Conservation (phyloP, 2,329 filamentous ascomycete species). For the Drechmeria coniospora region DNA sequence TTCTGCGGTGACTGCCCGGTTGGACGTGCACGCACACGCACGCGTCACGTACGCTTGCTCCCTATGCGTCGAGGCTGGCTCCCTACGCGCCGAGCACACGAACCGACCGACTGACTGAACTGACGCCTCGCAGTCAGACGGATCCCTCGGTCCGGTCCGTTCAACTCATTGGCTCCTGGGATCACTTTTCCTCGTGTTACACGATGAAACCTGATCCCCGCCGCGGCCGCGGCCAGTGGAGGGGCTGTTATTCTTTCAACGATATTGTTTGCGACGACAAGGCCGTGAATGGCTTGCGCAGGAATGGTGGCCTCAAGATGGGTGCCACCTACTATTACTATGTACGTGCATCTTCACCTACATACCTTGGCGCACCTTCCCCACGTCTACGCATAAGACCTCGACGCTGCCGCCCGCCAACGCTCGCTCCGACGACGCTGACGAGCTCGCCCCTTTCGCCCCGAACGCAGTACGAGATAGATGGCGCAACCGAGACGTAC, state of each 20-base stretch:
- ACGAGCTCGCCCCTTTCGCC: background rate
- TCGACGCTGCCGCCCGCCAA: slow-evolving; percentile 1
- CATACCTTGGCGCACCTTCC: background rate
- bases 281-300: slow-evolving; percentile 26
- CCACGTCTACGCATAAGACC: slow-evolving; percentile 7
- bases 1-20: too few species aligned
- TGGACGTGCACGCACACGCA: too few species aligned
- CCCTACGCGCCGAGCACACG: too few species aligned
- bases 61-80: too few species aligned
- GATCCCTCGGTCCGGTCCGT: slow-evolving; percentile 50
- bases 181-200: slow-evolving; percentile 74
- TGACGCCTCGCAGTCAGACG: slow-evolving; percentile 34
- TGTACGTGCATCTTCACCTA: slow-evolving; percentile 35
- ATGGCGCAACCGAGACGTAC: slow-evolving; percentile 62
- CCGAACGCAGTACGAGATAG: slow-evolving; percentile 57
- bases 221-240: slow-evolving; percentile 64
- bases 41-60: too few species aligned
- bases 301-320: slow-evolving; percentile 76
- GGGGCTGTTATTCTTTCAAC: slow-evolving; percentile 73
- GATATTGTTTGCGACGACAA: slow-evolving; percentile 74
- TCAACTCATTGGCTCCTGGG: slow-evolving; percentile 81
- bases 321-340: slow-evolving; percentile 93
- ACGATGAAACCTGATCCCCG: slow-evolving; percentile 66
- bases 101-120: too few species aligned
- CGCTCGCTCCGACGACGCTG: background rate